Evolutionary conservation across 2,329 filamentous ascomycete genomes (phyloP).

Genomic region (Aspergillus sp.): DNA sequence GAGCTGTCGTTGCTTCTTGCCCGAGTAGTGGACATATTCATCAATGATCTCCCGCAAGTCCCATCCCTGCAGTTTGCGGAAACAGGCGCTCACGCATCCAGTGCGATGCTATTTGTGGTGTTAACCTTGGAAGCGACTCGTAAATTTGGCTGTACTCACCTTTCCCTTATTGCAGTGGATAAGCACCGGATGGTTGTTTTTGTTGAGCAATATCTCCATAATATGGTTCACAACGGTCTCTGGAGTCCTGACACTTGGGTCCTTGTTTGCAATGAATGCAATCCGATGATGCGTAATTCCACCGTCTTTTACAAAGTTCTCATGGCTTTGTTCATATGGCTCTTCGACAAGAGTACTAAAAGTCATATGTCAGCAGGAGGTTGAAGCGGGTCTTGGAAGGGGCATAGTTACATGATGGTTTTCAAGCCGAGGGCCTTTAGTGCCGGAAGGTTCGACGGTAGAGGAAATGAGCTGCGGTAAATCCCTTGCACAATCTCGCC

Average conservation of each 20-base stretch:
- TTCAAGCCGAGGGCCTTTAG: constrained; percentile 71
- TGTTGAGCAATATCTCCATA: constrained; percentile 71
- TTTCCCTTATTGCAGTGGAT: constrained; percentile 95
- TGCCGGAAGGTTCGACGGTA: constrained; percentile 70
- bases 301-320: constrained; percentile 66
- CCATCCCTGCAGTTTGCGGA: constrained; percentile 76
- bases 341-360: constrained; percentile 66
- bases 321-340: constrained; percentile 56
- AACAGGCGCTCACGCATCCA: constrained; percentile 81
- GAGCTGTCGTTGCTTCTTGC: constrained; percentile 52
- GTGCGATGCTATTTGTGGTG: constrained; percentile 71
- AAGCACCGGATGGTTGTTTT: constrained; percentile 75
- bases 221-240: constrained; percentile 71
- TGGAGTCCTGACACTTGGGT: constrained; percentile 66
- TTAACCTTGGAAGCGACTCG: constrained; percentile 4
- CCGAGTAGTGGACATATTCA: constrained; percentile 72
- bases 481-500: constrained; percentile 73
- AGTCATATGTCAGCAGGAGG: background rate
- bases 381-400: background rate
- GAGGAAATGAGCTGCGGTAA: constrained; percentile 82
- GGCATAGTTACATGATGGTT: constrained; percentile 71
- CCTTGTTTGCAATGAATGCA: constrained; percentile 87
- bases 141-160: constrained; percentile 45
- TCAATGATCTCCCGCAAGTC: constrained; percentile 63
- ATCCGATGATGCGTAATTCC: constrained; percentile 75